Evolutionary conservation across 352 stramenopile species (phyloP), one percentile per base, ranked within the genome.

Genomic region (Pythium dissotocum): DNA sequence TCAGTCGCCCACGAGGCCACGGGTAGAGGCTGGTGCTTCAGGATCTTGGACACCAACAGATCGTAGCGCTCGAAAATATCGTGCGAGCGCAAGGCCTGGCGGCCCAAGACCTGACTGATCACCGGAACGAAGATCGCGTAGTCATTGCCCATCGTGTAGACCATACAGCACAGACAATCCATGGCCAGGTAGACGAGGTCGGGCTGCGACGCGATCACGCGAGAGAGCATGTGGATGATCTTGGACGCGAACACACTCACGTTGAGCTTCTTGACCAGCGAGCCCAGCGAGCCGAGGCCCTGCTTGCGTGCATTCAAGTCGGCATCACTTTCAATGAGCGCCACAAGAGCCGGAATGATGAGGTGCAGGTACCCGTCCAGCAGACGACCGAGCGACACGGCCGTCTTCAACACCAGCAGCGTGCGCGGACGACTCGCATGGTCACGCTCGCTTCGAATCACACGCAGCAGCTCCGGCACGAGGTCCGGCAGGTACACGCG

Each of bases 21-120:
- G 0, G 88, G 88, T 28, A 96, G 73, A 21, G 88, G 85, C 62
- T 96, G 88, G 53, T 94, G 86, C 70, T 96, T 96, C 18, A 96
- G 65, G 36, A 96, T 92, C 71, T 94, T 94, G 10, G 88, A 96
- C 21, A 96, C 88, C 4, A 96, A 71, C 51, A 94, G 63, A 70
- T 96, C 88, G 61, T 96, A 96, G 32, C 86, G 86, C 65, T 96
- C 87, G 58, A 96, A 94, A 63, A 95, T 93, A 48, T 95, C 88
- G 64, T 92, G 88, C 2, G 77, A 81, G 21, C 85, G 76, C 14
- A 81, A 85, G 2, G 84, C 78, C 28, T 93, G 83, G 2, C 87
- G 82, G 14, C 87, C 85, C 13, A 96, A 65, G 28, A 94, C 85
- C 49, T 94, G 85, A 35, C 85, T 93, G 46, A 96, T 89, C 52